Evolutionary conservation across 148 eudicot species (phyloP), one percentile per base, ranked within the genome.

Genomic region (Pouteria glomerata): DNA sequence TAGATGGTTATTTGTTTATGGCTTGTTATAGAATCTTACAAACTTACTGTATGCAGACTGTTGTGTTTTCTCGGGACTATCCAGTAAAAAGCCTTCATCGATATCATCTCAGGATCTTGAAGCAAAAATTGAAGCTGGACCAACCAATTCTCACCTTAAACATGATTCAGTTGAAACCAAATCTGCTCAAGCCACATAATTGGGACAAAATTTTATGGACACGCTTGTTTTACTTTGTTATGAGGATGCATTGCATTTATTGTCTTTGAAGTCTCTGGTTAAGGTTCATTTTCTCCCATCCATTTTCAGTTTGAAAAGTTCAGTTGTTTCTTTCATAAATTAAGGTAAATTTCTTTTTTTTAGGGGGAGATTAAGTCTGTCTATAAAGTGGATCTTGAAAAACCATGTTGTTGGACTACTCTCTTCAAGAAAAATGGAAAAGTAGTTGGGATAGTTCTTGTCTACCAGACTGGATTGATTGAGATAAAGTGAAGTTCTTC

Each of bases 391-490:
- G 79, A 88, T 56, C 96, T 90, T 75, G 80, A 11, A 53, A 82
- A 87, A 75, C 74, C 85, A 57, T 82, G 86, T 79, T 84, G 85
- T 66, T 92, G 96, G 96, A 80, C 87, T 14, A 27, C 88, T 67
- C 68, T 81, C 66, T 76, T 85, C 71, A 84, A 79, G 85, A 82
- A 79, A 84, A 80, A 85, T 72, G 90, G 76, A 51, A 80, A 78
- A 74, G 80, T 64, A 52, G 66, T 63, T 76, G 90, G 86, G 63
- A 65, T 96, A 70, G 78, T 96, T 76, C 30, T 92, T 68, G 79
- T 92, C 44, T 90, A 92, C 87, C 84, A 88, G 73, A 87, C 77
- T 73, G 99, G 97, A 67, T 73, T 82, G 48, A 77, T 96, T 68
- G 97, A 96, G 75, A 78, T 92, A 56, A 92, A 97, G 99, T 95